Percentiles rank a stretch among this genome's conserved stretches.
These are phyloP conservation scores for Ceratocystis alfenasii DNA, from an alignment of 2,329 filamentous ascomycete genomes.

Conservation along the genomic window DNA sequence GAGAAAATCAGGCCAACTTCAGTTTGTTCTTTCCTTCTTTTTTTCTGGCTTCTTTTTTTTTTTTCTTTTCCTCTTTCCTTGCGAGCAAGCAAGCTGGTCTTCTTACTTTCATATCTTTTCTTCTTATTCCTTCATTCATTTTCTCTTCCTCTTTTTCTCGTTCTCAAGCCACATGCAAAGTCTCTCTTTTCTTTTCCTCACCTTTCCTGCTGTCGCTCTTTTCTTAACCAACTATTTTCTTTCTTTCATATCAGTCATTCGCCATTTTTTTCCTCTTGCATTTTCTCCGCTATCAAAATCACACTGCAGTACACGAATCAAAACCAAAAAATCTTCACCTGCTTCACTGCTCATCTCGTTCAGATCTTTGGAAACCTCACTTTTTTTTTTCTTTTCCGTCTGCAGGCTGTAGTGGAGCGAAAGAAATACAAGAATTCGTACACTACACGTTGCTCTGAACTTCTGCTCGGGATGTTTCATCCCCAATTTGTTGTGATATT, in stretches of 20 bases:
- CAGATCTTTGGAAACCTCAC: background rate
- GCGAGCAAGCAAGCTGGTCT: slow-evolving; percentile 7
- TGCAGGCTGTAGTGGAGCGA: background rate
- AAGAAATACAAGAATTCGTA: background rate
- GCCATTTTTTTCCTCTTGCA: background rate
- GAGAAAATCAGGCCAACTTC: background rate
- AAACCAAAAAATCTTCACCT: background rate
- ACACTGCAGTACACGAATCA: background rate
- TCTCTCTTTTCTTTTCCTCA: background rate
- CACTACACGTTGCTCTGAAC: background rate
- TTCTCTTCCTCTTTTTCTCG: background rate
- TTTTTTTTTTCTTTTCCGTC: background rate
- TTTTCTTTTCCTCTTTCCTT: background rate
- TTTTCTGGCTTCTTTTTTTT: background rate
- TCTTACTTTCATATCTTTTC: background rate
- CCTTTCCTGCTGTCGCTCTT: background rate
- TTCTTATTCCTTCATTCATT: background rate
- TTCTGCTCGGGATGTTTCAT: background rate
- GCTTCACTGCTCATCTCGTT: background rate
- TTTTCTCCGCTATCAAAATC: background rate
- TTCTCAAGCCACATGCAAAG: background rate
- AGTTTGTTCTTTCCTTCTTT: slow-evolving; percentile 4
- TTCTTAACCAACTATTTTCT: background rate
- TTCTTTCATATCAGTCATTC: background rate
- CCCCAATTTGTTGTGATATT: slow-evolving; percentile 6